These are phyloP conservation scores for Scutellaria minor DNA, from an alignment of 257 asterid species.

Conservation along the genomic window DNA sequence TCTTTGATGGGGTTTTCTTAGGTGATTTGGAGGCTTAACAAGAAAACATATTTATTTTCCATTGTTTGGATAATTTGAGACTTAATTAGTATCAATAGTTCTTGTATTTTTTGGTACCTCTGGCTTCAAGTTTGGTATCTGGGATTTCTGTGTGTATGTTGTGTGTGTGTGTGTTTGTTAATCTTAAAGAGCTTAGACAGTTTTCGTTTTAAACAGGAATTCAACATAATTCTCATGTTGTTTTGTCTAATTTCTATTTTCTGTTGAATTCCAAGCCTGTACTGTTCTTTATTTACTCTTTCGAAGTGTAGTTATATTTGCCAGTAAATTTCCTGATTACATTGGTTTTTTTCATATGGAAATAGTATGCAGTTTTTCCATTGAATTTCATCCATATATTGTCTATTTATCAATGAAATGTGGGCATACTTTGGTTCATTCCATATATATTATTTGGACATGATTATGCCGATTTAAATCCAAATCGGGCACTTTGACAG, in stretches of 20 bases:
- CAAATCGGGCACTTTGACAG: constrained; percentile 42
- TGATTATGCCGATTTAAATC: constrained; percentile 2
- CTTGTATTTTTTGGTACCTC: background rate
- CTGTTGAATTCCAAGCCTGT: background rate
- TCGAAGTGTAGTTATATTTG: background rate
- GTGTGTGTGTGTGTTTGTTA: background rate
- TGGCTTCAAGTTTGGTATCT: constrained; percentile 7
- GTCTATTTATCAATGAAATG: background rate
- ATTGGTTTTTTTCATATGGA: background rate
- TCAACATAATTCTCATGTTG: background rate
- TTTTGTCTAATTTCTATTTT: background rate
- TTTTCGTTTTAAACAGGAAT: too few species aligned
- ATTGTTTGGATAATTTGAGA: background rate
- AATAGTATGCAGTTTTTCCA: background rate
- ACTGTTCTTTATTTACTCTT: background rate
- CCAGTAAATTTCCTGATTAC: background rate
- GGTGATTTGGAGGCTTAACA: background rate
- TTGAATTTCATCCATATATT: background rate
- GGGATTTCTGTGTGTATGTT: background rate
- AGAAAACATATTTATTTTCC: background rate
- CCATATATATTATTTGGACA: background rate
- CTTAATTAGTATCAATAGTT: background rate
- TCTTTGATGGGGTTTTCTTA: background rate
- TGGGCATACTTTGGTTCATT: constrained; percentile 11
- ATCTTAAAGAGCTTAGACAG: background rate